phyloP scores from a whole-genome alignment of 139 green algal genomes.

The Dunaliella primolecta region DNA sequence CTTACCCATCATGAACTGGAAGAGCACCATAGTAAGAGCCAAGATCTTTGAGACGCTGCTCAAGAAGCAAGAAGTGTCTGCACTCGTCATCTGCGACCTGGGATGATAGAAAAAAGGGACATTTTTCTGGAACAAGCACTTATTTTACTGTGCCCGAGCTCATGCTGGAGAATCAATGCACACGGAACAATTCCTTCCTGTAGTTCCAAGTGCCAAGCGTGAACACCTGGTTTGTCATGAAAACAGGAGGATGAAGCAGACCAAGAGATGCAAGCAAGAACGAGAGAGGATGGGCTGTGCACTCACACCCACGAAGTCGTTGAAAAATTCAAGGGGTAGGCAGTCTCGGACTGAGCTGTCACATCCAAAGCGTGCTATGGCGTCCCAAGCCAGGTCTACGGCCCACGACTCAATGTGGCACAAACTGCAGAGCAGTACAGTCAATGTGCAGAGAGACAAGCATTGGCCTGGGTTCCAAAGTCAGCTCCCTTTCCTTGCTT shows the following conservation, averaged over 20 bases:
- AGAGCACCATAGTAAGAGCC: constrained; percentile 80
- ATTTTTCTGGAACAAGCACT: too few species aligned
- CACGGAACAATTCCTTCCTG: too few species aligned
- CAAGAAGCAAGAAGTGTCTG: constrained; percentile 74
- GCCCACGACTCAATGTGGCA: constrained; percentile 78
- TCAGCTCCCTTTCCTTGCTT: neutral
- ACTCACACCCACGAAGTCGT: constrained; percentile 70
- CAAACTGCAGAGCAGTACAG: constrained; percentile 7
- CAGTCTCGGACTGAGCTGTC: constrained; percentile 28
- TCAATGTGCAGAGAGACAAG: neutral
- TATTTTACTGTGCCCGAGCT: too few species aligned
- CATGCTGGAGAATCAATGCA: too few species aligned
- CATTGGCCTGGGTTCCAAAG: neutral
- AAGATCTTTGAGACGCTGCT: constrained; percentile 53
- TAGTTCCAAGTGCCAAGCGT: too few species aligned
- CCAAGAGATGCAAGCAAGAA: too few species aligned
- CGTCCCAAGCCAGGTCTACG: constrained; percentile 85
- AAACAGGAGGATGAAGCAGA: too few species aligned
- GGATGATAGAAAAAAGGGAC: too few species aligned
- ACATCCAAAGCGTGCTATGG: constrained; percentile 73
- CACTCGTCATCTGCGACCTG: constrained; percentile 86
- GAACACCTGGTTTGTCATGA: too few species aligned
- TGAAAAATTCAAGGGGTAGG: constrained; percentile 69
- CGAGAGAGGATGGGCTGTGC: too few species aligned
- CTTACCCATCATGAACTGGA: constrained; percentile 79